Conservation (phyloP, 495 filamentous ascomycete species). For the Diplogelasinospora grovesii region DNA sequence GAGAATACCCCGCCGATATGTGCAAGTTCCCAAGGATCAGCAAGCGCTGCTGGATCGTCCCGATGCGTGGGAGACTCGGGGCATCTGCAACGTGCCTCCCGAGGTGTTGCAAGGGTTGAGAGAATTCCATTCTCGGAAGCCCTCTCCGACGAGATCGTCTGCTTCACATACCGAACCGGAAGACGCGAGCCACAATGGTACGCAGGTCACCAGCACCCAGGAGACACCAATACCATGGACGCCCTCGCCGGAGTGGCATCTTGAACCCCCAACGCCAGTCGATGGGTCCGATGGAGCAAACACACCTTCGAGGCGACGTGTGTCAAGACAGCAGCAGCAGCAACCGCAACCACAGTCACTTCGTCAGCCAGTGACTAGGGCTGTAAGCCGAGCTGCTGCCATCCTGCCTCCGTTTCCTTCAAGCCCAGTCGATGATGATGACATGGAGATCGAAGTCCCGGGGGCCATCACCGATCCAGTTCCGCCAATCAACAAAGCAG, state of each 20-base stretch:
- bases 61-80: constrained; percentile 33
- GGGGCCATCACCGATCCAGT: constrained; percentile 35
- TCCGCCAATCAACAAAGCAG: constrained; percentile 14
- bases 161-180: background rate
- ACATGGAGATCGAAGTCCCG: constrained; percentile 50
- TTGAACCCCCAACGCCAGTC: too few relatives aligned
- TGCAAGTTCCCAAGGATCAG: constrained; percentile 55
- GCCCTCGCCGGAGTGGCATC: too few relatives aligned
- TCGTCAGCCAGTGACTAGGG: too few relatives aligned
- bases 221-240: too few relatives aligned
- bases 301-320: too few relatives aligned
- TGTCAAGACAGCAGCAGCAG: too few relatives aligned
- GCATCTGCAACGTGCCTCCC: constrained; percentile 32
- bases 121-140: constrained; percentile 11
- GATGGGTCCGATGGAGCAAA: too few relatives aligned
- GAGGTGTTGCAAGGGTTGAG: constrained; percentile 30
- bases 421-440: constrained; percentile 43
- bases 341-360: too few relatives aligned
- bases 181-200: too few relatives aligned
- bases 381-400: too few relatives aligned
- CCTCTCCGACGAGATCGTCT: background rate
- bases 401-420: too few relatives aligned
- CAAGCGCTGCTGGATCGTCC: constrained; percentile 45
- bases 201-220: too few relatives aligned
- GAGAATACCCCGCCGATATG: constrained; percentile 8